phyloP scores from a whole-genome alignment of 257 asterid genomes.

The Paraleonurus japonicus region DNA sequence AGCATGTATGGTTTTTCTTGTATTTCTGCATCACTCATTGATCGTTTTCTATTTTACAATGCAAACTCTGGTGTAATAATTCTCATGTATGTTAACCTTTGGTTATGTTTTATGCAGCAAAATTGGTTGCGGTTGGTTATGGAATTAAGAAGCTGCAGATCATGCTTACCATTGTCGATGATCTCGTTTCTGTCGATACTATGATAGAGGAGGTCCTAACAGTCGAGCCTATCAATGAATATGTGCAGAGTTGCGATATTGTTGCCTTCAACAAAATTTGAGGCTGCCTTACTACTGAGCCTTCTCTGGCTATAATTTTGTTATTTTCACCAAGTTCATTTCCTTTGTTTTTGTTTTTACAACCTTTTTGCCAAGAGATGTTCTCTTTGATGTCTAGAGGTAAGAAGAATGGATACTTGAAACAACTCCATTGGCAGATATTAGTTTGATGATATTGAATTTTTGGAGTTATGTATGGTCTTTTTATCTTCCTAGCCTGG shows the following conservation, averaged over 20 bases:
- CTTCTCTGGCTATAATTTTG: slow-evolving; percentile 34
- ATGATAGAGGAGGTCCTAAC: slow-evolving; percentile 59
- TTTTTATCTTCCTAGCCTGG: not conserved
- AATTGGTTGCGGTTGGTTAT: slow-evolving; percentile 66
- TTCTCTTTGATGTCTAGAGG: not conserved
- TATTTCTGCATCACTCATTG: not conserved
- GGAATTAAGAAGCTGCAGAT: slow-evolving; percentile 79
- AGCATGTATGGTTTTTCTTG: slow-evolving; percentile 63
- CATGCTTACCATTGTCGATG: slow-evolving; percentile 71
- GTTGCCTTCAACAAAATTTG: slow-evolving; percentile 77
- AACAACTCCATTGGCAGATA: slow-evolving; percentile 4
- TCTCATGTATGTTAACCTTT: not conserved
- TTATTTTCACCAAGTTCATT: not conserved
- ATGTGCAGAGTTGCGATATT: slow-evolving; percentile 69
- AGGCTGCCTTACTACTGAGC: slow-evolving; percentile 17
- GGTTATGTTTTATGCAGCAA: slow-evolving; percentile 39
- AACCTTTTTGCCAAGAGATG: not conserved
- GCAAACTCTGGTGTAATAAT: not conserved
- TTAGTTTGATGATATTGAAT: slow-evolving; percentile 9
- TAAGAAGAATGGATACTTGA: slow-evolving; percentile 1
- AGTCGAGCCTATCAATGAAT: slow-evolving; percentile 57
- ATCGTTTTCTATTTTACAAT: not conserved
- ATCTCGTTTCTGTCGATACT: slow-evolving; percentile 60
- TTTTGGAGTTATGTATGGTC: not conserved
- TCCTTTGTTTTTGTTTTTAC: slow-evolving; percentile 9